A percentile compares a stretch with the other conserved stretches of the same genome.
Evolutionary conservation across 768 basidiomycete species (phyloP).

Genomic region (Auriscalpium orientale): DNA sequence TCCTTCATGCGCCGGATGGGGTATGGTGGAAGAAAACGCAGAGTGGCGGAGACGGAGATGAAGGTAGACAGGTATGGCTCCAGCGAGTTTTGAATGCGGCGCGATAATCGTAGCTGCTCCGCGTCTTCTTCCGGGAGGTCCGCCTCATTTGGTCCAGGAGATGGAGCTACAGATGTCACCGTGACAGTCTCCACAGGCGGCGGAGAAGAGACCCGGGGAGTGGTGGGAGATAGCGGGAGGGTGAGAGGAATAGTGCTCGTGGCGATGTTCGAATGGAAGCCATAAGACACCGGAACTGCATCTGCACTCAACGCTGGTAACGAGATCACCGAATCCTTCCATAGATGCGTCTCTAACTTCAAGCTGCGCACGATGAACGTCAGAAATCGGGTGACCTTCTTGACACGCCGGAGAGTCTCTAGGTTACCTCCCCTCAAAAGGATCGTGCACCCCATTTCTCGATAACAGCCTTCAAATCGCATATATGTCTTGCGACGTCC

Average conservation of each 20-base stretch:
- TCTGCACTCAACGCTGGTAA: constrained; percentile 58
- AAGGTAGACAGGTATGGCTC: constrained; percentile 80
- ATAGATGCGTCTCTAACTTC: constrained; percentile 89
- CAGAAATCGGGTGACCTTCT: constrained; percentile 89
- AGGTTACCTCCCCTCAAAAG: constrained; percentile 82
- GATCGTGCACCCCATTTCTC: constrained; percentile 92
- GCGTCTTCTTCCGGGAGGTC: constrained; percentile 63
- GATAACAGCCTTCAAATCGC: constrained; percentile 94
- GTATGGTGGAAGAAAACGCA: constrained; percentile 89
- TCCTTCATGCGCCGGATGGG: constrained; percentile 84
- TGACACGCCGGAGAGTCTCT: constrained; percentile 74
- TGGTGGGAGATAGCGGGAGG: background rate
- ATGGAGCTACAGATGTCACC: background rate
- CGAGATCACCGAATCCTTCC: constrained; percentile 83
- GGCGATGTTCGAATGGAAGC: constrained; percentile 1
- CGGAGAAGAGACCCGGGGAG: background rate
- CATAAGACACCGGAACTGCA: constrained; percentile 46
- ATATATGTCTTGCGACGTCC: constrained; percentile 92
- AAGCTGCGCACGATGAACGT: constrained; percentile 89
- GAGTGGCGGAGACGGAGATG: constrained; percentile 88
- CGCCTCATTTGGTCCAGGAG: background rate
- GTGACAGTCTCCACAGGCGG: background rate
- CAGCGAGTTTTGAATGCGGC: constrained; percentile 74
- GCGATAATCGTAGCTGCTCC: constrained; percentile 59
- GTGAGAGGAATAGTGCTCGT: background rate